These are phyloP conservation scores for Ajuga reptans DNA, from an alignment of 305 asterid genomes.

Conservation along the genomic window DNA sequence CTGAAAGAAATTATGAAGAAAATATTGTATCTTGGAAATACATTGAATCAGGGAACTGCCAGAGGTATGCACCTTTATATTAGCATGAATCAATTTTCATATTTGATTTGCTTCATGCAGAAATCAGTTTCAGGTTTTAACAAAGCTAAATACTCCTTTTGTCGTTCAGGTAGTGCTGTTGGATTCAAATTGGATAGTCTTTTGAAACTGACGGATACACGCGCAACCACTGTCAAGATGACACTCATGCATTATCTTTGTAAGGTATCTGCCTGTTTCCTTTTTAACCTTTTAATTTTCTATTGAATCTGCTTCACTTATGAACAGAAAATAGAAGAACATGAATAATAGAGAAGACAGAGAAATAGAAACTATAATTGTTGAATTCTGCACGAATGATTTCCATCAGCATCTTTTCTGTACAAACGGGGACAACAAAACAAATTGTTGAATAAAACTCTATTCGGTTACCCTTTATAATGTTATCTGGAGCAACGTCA, in stretches of 20 bases:
- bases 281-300: conserved; percentile 11
- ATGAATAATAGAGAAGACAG: too few species aligned
- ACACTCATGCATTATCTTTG: conserved; percentile 99
- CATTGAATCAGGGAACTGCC: conserved; percentile 93
- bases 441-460: too few species aligned
- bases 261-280: conserved; percentile 49
- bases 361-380: too few species aligned
- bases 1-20: conserved; percentile 73
- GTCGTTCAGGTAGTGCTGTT: conserved; percentile 65
- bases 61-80: conserved; percentile 51
- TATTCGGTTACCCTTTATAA: too few species aligned
- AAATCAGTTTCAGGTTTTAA: conserved; percentile 10
- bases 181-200: conserved; percentile 97
- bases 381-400: too few species aligned
- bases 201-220: conserved; percentile 85
- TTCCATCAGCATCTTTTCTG: too few species aligned
- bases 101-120: conserved; percentile 3
- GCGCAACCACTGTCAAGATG: conserved; percentile 74
- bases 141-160: background rate
- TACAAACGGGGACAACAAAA: too few species aligned
- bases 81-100: background rate
- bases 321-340: too few species aligned
- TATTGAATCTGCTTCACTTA: background rate
- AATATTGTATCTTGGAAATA: conserved; percentile 75
- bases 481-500: background rate